Conservation (phyloP, 352 stramenopile genomes). For the Phytophthora pinifolia region DNA sequence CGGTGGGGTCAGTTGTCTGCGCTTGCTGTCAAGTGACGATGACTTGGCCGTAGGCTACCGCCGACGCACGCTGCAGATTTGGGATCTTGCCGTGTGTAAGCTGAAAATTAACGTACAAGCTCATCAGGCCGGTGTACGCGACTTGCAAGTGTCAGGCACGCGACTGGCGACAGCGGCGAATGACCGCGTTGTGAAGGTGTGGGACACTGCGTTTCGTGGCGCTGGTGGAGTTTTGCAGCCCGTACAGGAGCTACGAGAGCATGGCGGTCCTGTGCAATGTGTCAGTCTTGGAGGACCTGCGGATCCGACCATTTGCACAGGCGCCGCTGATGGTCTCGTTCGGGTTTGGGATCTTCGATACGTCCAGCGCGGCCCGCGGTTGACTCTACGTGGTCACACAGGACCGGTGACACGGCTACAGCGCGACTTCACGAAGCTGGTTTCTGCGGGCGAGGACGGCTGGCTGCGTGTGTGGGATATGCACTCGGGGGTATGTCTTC, state of each 20-base stretch:
- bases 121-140: conserved; percentile 55
- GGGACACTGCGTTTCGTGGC: conserved; percentile 70
- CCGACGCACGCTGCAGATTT: conserved; percentile 61
- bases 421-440: conserved; percentile 79
- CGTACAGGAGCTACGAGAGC: conserved; percentile 57
- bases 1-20: conserved; percentile 53
- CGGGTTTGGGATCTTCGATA: conserved; percentile 84
- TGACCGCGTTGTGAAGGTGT: conserved; percentile 77
- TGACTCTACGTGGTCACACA: conserved; percentile 52
- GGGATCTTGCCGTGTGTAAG: conserved; percentile 58
- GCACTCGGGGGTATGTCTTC: conserved; percentile 69
- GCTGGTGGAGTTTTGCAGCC: conserved; percentile 33
- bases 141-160: conserved; percentile 73
- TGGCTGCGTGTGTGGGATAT: conserved; percentile 78
- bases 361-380: conserved; percentile 61
- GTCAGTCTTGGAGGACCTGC: conserved; percentile 70
- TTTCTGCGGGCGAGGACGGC: conserved; percentile 78
- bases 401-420: conserved; percentile 67
- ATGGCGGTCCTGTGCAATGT: conserved; percentile 69
- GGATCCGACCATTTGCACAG: conserved; percentile 79
- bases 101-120: conserved; percentile 59
- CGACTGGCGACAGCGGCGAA: conserved; percentile 73
- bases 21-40: conserved; percentile 63
- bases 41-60: conserved; percentile 61
- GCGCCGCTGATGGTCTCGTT: conserved; percentile 68